Evolutionary conservation across 345 rosid species (phyloP).

Genomic region (Aquilaria sinensis): DNA sequence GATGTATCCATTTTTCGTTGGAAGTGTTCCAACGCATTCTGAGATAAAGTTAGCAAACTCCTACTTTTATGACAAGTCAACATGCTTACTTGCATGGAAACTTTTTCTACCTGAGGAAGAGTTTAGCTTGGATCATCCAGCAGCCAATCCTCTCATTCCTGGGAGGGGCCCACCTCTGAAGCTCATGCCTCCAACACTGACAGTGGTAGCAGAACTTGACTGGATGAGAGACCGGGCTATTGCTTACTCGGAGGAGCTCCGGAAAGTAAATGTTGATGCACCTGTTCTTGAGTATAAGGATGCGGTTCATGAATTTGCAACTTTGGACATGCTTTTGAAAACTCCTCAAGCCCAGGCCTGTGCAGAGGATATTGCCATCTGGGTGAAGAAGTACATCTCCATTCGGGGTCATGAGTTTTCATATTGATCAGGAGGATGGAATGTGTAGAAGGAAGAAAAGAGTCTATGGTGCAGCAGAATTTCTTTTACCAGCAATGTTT

Average conservation of each 20-base stretch:
- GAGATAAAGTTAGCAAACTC: slow-evolving; percentile 82
- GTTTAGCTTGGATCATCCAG: slow-evolving; percentile 74
- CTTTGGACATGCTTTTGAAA: slow-evolving; percentile 84
- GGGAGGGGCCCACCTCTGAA: slow-evolving; percentile 73
- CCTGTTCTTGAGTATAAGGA: slow-evolving; percentile 92
- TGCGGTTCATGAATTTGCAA: slow-evolving; percentile 93
- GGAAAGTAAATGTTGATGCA: slow-evolving; percentile 84
- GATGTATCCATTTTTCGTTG: slow-evolving; percentile 87
- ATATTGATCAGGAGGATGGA: slow-evolving; percentile 30
- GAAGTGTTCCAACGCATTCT: slow-evolving; percentile 74
- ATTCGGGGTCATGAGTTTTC: slow-evolving; percentile 87
- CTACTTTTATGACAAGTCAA: slow-evolving; percentile 84
- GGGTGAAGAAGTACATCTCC: slow-evolving; percentile 91
- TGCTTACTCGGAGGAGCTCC: slow-evolving; percentile 83
- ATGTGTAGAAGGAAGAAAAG: neutral
- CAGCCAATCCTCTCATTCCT: slow-evolving; percentile 78
- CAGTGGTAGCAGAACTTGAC: slow-evolving; percentile 89
- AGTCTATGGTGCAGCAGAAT: neutral
- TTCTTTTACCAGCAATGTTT: neutral
- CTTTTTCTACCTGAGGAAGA: slow-evolving; percentile 78
- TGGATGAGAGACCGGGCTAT: slow-evolving; percentile 98
- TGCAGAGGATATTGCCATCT: slow-evolving; percentile 83
- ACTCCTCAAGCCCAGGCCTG: slow-evolving; percentile 92
- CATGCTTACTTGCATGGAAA: slow-evolving; percentile 77
- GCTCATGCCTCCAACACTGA: slow-evolving; percentile 90